Evolutionary conservation across 2,329 filamentous ascomycete genomes (phyloP).

Genomic region (Monascus ruber): DNA sequence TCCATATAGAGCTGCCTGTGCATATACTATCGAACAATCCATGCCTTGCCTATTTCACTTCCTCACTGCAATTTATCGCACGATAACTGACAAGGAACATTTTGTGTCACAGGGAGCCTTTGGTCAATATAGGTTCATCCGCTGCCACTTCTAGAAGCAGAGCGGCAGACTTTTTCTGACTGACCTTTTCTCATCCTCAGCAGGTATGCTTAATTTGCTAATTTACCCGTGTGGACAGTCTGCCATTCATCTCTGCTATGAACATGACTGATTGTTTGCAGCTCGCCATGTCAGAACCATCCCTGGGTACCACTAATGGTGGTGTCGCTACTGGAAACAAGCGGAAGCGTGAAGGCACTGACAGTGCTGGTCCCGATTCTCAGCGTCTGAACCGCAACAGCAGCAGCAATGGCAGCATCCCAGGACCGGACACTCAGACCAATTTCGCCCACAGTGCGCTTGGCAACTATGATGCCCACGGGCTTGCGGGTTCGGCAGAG

Average conservation of each 20-base stretch:
- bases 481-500: conserved; percentile 24
- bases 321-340: conserved; percentile 18
- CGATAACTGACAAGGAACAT: neutral
- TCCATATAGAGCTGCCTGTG: no score
- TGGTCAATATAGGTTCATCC: neutral
- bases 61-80: neutral
- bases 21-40: no score
- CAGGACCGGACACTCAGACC: conserved; percentile 18
- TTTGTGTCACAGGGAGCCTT: neutral
- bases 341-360: conserved; percentile 30
- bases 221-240: neutral
- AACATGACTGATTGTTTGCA: no score
- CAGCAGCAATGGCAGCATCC: conserved; percentile 28
- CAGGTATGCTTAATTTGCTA: no score
- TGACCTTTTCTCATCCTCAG: no score
- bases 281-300: conserved; percentile 26
- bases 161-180: neutral
- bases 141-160: neutral
- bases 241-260: conserved; percentile 3
- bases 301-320: conserved; percentile 24
- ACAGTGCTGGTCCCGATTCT: conserved; percentile 27
- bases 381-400: conserved; percentile 31
- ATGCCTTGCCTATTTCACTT: neutral
- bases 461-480: conserved; percentile 26
- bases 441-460: conserved; percentile 24